phyloP scores from a whole-genome alignment of 768 basidiomycete genomes.

The Pleurotus cornucopiae region DNA sequence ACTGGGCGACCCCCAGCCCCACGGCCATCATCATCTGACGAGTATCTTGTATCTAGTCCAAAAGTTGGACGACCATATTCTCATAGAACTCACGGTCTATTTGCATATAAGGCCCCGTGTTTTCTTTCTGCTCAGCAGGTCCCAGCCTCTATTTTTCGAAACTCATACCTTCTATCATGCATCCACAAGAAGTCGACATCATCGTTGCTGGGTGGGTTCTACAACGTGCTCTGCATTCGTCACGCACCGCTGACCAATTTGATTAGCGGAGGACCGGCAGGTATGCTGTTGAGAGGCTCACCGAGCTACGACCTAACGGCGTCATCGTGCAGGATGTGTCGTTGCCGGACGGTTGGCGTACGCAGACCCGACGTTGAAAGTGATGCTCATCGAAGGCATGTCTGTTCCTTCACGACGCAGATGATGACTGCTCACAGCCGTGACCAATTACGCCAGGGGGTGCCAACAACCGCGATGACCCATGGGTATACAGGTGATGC shows the following conservation, averaged over 20 bases:
- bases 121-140: not conserved
- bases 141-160: constrained; percentile 1
- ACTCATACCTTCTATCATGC: constrained; percentile 27
- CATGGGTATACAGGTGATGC: constrained; percentile 61
- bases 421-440: not conserved
- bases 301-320: not conserved
- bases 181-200: constrained; percentile 70
- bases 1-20: not conserved
- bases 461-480: constrained; percentile 69
- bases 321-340: constrained; percentile 43
- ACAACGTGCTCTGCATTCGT: not conserved
- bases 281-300: constrained; percentile 18
- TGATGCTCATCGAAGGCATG: constrained; percentile 71
- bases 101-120: not conserved
- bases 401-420: not conserved
- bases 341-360: constrained; percentile 67
- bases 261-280: constrained; percentile 53
- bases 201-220: constrained; percentile 47
- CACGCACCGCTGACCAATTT: not conserved
- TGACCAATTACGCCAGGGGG: constrained; percentile 34
- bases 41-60: not conserved
- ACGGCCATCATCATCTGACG: constrained; percentile 6
- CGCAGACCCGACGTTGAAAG: constrained; percentile 68
- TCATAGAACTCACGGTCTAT: not conserved
- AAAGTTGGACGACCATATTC: not conserved